Conservation (phyloP, 805 yeast genomes). For the Metschnikowia baotianmanensis region DNA sequence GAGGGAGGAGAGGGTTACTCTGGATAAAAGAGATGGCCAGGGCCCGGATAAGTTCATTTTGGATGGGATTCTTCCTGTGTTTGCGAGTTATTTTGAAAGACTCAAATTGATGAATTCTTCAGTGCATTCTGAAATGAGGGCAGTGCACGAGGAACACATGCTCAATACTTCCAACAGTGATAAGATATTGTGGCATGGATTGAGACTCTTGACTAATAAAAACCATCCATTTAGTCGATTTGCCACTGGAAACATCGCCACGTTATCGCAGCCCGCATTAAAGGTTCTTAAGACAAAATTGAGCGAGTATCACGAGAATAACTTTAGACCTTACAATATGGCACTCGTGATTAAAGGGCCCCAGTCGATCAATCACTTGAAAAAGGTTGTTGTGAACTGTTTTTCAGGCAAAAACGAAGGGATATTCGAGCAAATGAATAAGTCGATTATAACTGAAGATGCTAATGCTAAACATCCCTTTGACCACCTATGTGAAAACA, state of each 20-base stretch:
- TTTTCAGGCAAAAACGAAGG: background rate
- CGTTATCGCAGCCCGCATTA: slow-evolving; percentile 23
- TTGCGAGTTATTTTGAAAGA: slow-evolving; percentile 48
- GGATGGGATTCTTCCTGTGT: slow-evolving; percentile 45
- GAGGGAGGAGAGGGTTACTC: too few species aligned
- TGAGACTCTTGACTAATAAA: slow-evolving; percentile 46
- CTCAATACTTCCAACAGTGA: slow-evolving; percentile 44
- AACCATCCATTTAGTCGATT: slow-evolving; percentile 58
- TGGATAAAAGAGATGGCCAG: too few species aligned
- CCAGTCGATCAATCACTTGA: slow-evolving; percentile 57
- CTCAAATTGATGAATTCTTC: slow-evolving; percentile 48
- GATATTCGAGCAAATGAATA: background rate
- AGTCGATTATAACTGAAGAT: background rate
- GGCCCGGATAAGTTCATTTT: slow-evolving; percentile 35
- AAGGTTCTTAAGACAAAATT: slow-evolving; percentile 39
- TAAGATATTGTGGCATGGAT: slow-evolving; percentile 58
- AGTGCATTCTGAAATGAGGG: slow-evolving; percentile 51
- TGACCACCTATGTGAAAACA: background rate
- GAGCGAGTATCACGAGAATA: slow-evolving; percentile 34
- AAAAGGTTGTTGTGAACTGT: slow-evolving; percentile 49
- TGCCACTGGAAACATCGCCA: slow-evolving; percentile 60
- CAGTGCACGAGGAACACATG: slow-evolving; percentile 66
- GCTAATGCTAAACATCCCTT: background rate
- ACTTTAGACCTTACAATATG: slow-evolving; percentile 50
- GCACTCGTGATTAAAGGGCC: slow-evolving; percentile 63